Evolutionary conservation across 2,329 filamentous ascomycete species (phyloP), one percentile per base, ranked within the genome.

Genomic region (Aspergillus neoniger): DNA sequence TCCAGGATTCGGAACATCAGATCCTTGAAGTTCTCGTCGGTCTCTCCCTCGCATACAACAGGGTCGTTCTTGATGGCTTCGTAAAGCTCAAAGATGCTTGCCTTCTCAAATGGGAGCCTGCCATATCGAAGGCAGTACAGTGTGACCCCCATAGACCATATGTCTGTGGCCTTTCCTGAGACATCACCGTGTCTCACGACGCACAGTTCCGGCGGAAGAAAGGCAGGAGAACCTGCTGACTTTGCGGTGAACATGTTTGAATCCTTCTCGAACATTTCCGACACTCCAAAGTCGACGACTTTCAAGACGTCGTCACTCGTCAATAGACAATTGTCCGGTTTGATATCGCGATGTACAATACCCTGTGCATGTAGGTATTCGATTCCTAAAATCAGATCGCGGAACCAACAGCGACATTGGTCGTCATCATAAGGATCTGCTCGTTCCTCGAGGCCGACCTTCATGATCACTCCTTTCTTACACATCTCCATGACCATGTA

Each of bases 401-500:
- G 89, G 72, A 99, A 98, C 91, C 92, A 98, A 71, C 86, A 89
- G 54, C 95, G 87, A 72, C 93, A 97, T 56, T 84, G 83, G 69
- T 97, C 92, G 63, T 90, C 86, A 28, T 86, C 83, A 74, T 97
- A 97, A 0, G 95, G 93, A 63, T 90, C 86, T 17, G 92, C 91
- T 59, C 85, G 82, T 69, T 96, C 89, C 61, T 91, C 90, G n/a
- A 98, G 80, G 3, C 91, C 92, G 58, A 99, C 91, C 71, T 93
- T 94, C 93, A 98, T 98, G 55, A 97, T 86, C 21, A 97, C 94
- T 1, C 95, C 95, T 75, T 97, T 97, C 72, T 96, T 95, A 81
- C 95, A 99, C 91, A 97, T 96, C 76, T 99, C 95, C 76, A 99
- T 85, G 21, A 99, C 95, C 91, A 99, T 98, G 79, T 97, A 99